Conservation (phyloP, 352 stramenopile genomes). For the Poterioochromonas sp. region DNA sequence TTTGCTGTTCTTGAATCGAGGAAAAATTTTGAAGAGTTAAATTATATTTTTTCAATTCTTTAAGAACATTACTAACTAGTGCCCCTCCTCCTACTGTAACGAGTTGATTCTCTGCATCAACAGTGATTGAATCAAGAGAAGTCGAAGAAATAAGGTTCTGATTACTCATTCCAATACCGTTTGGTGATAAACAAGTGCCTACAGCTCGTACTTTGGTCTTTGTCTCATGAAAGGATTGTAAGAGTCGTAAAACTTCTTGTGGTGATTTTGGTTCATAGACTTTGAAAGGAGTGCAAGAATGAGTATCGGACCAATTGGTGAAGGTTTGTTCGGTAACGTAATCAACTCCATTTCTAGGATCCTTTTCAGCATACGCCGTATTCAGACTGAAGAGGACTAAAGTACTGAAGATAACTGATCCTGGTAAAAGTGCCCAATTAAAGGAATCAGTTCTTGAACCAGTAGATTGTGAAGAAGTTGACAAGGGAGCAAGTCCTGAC, state of each 20-base stretch:
- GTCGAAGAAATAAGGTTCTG: constrained; percentile 78
- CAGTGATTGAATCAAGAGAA: constrained; percentile 75
- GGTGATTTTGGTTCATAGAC: constrained; percentile 32
- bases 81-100: constrained; percentile 72
- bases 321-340: constrained; percentile 31
- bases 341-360: neutral
- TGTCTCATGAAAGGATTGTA: constrained; percentile 31
- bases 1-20: constrained; percentile 93
- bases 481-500: too few relatives aligned
- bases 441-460: too few relatives aligned
- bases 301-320: constrained; percentile 43
- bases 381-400: too few relatives aligned
- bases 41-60: constrained; percentile 59
- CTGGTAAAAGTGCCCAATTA: too few relatives aligned
- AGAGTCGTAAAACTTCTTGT: constrained; percentile 36
- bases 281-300: neutral
- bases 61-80: constrained; percentile 56
- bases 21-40: constrained; percentile 96
- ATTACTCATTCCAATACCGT: constrained; percentile 81
- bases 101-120: constrained; percentile 73
- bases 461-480: too few relatives aligned
- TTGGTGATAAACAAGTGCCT: constrained; percentile 89
- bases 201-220: constrained; percentile 67
- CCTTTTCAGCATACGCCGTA: too few relatives aligned
- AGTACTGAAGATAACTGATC: too few relatives aligned